Evolutionary conservation across 441 rosid genomes (phyloP), one percentile per base, ranked within the genome.

Genomic region (Adansonia grandidieri): DNA sequence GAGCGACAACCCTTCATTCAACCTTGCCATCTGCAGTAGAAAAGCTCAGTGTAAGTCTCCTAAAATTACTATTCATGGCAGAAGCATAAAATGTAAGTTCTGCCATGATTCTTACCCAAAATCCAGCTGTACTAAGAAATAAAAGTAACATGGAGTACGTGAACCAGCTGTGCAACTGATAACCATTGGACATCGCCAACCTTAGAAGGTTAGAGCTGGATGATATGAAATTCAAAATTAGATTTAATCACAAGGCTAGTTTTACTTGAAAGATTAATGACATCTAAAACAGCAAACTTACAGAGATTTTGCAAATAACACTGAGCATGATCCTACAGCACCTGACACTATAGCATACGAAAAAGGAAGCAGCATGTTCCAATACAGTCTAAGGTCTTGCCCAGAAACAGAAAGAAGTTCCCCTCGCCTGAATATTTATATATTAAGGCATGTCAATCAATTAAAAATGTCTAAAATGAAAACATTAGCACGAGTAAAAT

Each of bases 331-430:
- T 78, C 99, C 99, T 77, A 94, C 84, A 56, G 99, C 99, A 53
- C 99, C 99, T 1, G 99, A 96, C 77, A 96, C 99, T 77, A 92
- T 84, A 67, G 99, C 99, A 83, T 92, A 96, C 4, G 99, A 94
- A 85, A 96, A 94, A 60, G 99, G 99, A 84, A 93, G 93, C 77
- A 96, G 81, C 91, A 87, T 88, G 32, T 86, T 90, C 98, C 99
- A 96, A 82, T 91, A 91, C 3, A 91, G 90, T 84, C 85, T 85
- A 78, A 90, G 87, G 63, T 94, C 98, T 81, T 91, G 91, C 70
- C 96, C 98, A 67, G 88, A 85, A 85, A 71, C 75, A 80, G 93
- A 84, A 78, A 89, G 11, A 79, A 96, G 79, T 87, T 91, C 98
- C 72, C 97, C 99, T 82, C 92, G 92, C 92, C 99, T 96, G 87